A percentile compares a stretch with the other conserved stretches of the same genome.
phyloP scores from a whole-genome alignment of 169 alveolate genomes.

The Plasmodium gonderi region DNA sequence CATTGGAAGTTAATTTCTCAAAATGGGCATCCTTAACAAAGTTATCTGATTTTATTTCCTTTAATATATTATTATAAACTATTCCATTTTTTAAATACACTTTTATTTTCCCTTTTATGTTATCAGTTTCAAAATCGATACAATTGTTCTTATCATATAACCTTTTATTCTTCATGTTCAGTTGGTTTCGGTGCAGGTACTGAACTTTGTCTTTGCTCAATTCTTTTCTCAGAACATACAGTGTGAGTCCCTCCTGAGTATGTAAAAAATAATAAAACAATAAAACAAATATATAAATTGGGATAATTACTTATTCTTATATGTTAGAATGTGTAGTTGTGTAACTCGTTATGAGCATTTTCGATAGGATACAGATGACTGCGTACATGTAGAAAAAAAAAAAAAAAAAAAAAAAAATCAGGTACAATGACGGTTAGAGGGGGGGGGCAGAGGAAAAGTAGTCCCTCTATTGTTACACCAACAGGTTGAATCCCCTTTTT shows the following conservation, averaged over 20 bases:
- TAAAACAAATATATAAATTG: background rate
- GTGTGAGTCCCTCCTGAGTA: slow-evolving; percentile 19
- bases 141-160: slow-evolving; percentile 46
- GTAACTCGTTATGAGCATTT: no score
- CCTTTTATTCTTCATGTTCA: slow-evolving; percentile 49
- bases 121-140: slow-evolving; percentile 50
- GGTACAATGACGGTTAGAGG: no score
- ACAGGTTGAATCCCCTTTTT: background rate
- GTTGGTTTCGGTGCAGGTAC: slow-evolving; percentile 39
- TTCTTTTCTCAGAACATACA: slow-evolving; percentile 44
- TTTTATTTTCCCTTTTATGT: slow-evolving; percentile 70
- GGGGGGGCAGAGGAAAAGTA: no score
- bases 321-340: no score
- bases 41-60: slow-evolving; percentile 30
- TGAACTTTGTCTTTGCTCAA: slow-evolving; percentile 44
- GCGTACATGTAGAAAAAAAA: no score
- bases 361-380: no score
- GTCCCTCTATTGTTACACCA: background rate
- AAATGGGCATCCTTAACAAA: slow-evolving; percentile 21
- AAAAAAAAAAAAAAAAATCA: no score
- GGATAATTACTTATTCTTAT: background rate
- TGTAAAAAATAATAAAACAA: slow-evolving; percentile 1
- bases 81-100: slow-evolving; percentile 60
- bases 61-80: slow-evolving; percentile 30
- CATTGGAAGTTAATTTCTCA: background rate